These are phyloP conservation scores for Prunus mume DNA, from an alignment of 306 rosid genomes.

Conservation along the genomic window DNA sequence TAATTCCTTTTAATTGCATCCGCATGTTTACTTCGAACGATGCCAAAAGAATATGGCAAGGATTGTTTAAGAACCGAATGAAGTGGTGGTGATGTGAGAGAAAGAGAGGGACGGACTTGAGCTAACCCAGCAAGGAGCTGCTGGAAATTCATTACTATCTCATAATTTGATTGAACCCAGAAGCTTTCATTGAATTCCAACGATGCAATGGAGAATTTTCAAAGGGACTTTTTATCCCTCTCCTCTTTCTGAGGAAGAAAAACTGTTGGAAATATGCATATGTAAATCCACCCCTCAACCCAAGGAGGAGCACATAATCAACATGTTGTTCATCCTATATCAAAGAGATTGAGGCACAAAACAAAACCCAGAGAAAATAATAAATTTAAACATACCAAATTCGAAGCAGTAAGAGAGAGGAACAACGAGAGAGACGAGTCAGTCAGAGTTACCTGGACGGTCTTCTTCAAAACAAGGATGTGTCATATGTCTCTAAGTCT, in stretches of 20 bases:
- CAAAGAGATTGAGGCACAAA: background rate
- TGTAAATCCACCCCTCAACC: background rate
- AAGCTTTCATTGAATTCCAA: background rate
- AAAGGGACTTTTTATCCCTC: background rate
- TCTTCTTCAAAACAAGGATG: slow-evolving; percentile 7
- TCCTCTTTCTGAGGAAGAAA: background rate
- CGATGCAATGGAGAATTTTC: background rate
- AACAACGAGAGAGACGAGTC: background rate
- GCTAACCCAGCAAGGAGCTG: background rate
- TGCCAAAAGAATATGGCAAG: no score
- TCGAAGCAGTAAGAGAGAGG: background rate
- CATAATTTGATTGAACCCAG: background rate
- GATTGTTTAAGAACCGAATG: no score
- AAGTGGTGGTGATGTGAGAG: background rate
- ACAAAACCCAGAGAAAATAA: slow-evolving; percentile 5
- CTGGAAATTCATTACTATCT: background rate
- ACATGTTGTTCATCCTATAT: background rate
- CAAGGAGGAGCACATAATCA: background rate
- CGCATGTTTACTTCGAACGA: no score
- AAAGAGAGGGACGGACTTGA: background rate
- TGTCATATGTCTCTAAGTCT: background rate
- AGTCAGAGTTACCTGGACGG: slow-evolving; percentile 3
- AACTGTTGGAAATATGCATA: background rate
- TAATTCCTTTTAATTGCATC: background rate
- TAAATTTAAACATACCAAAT: background rate